phyloP scores from a whole-genome alignment of 768 basidiomycete genomes.

The Macrolepiota dolichaula region DNA sequence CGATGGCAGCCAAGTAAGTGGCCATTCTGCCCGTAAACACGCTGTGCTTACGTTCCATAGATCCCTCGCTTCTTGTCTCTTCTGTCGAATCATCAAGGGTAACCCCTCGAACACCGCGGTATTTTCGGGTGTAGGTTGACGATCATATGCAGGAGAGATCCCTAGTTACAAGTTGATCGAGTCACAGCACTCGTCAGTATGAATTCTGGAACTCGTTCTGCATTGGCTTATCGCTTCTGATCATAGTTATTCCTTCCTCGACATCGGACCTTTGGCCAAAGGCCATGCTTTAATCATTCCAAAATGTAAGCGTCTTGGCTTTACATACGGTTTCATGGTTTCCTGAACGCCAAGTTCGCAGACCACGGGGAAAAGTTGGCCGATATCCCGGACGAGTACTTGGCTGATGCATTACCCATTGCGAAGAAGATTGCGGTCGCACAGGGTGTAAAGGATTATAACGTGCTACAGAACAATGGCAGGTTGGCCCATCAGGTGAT shows the following conservation, averaged over 20 bases:
- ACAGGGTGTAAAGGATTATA: constrained; percentile 75
- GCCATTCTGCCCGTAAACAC: neutral
- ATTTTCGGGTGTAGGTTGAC: neutral
- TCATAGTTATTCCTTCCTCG: constrained; percentile 81
- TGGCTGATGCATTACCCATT: constrained; percentile 71
- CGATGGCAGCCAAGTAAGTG: constrained; percentile 37
- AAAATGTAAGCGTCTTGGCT: constrained; percentile 57
- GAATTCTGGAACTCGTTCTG: neutral
- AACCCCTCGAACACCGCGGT: neutral
- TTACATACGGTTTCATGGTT: neutral
- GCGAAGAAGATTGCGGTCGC: constrained; percentile 87
- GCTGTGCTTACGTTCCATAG: constrained; percentile 26
- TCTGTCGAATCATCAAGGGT: constrained; percentile 97
- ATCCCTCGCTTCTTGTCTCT: constrained; percentile 68
- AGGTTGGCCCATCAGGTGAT: constrained; percentile 53
- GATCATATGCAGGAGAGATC: constrained; percentile 63
- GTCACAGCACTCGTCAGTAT: constrained; percentile 63
- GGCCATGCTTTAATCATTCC: constrained; percentile 93
- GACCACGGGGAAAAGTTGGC: constrained; percentile 87
- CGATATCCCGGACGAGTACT: constrained; percentile 83
- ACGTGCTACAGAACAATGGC: constrained; percentile 73
- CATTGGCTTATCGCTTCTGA: neutral
- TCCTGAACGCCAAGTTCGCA: constrained; percentile 23
- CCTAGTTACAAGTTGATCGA: constrained; percentile 85
- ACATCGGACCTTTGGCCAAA: constrained; percentile 85